Conservation (phyloP, 768 basidiomycete species). For the Naganishia onofrii region DNA sequence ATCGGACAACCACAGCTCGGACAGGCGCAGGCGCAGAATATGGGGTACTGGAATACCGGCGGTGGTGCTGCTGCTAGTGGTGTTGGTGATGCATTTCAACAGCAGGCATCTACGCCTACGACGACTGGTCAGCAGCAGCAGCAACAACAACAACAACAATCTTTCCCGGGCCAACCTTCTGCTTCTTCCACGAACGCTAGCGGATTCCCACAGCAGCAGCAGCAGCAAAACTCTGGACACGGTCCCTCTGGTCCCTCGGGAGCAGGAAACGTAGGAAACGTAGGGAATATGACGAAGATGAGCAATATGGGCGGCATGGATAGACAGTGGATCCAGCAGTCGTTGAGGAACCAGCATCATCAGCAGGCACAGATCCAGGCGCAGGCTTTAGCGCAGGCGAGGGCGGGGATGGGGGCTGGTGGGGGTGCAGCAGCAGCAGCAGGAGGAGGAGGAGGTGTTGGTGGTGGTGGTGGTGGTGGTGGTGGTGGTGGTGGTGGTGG, state of each 20-base stretch:
- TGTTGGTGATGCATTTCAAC: too few relatives aligned
- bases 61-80: too few relatives aligned
- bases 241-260: too few relatives aligned
- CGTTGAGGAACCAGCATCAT: neutral
- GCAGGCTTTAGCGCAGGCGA: slow-evolving; percentile 18
- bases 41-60: neutral
- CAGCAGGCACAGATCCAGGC: slow-evolving; percentile 22
- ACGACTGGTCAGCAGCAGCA: neutral
- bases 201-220: too few relatives aligned
- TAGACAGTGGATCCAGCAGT: slow-evolving; percentile 23
- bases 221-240: too few relatives aligned
- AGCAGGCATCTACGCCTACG: too few relatives aligned
- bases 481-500: neutral
- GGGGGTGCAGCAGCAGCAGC: neutral
- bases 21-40: too few relatives aligned
- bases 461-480: neutral
- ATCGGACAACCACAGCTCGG: too few relatives aligned
- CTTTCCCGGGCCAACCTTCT: neutral
- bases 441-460: too few relatives aligned
- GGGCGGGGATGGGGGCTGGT: neutral
- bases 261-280: too few relatives aligned
- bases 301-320: slow-evolving; percentile 6
- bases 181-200: too few relatives aligned
- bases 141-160: slow-evolving; percentile 6
- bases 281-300: neutral